These are phyloP conservation scores for Fonsecaea pugnacius DNA, from an alignment of 2,329 filamentous ascomycete species.

Conservation along the genomic window DNA sequence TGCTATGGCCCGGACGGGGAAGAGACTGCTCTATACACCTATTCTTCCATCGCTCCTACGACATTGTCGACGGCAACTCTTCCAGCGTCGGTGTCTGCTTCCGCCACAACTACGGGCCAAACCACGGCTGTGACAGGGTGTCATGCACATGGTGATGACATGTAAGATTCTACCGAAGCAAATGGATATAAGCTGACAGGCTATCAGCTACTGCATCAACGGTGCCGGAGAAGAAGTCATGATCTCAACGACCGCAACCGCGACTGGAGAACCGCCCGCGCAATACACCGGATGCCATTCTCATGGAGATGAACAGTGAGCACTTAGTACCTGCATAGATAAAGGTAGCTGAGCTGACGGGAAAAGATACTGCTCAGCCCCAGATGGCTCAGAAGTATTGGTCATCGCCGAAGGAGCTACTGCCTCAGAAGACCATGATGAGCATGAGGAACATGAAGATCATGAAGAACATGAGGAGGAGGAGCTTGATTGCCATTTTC, in stretches of 20 bases:
- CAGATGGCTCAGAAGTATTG: slow-evolving; percentile 64
- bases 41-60: slow-evolving; percentile 25
- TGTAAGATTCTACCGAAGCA: slow-evolving; percentile 42
- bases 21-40: slow-evolving; percentile 38
- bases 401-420: slow-evolving; percentile 50
- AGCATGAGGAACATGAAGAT: slow-evolving; percentile 26
- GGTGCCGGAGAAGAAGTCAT: slow-evolving; percentile 45
- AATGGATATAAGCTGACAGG: background rate
- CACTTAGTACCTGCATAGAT: no score
- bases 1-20: slow-evolving; percentile 41
- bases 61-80: slow-evolving; percentile 25
- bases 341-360: no score
- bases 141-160: slow-evolving; percentile 53
- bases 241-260: slow-evolving; percentile 54
- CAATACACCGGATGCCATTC: slow-evolving; percentile 68
- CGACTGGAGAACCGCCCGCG: slow-evolving; percentile 61
- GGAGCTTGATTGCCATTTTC: slow-evolving; percentile 69
- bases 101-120: slow-evolving; percentile 40
- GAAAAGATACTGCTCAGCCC: slow-evolving; percentile 60
- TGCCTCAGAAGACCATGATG: slow-evolving; percentile 34
- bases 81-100: slow-evolving; percentile 37
- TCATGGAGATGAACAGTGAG: slow-evolving; percentile 59
- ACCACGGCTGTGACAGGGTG: slow-evolving; percentile 59
- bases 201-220: slow-evolving; percentile 41
- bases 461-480: slow-evolving; percentile 28